A percentile compares a stretch with the other conserved stretches of the same genome.
Evolutionary conservation across 768 basidiomycete species (phyloP).

Genomic region (Termitomyces sp.): DNA sequence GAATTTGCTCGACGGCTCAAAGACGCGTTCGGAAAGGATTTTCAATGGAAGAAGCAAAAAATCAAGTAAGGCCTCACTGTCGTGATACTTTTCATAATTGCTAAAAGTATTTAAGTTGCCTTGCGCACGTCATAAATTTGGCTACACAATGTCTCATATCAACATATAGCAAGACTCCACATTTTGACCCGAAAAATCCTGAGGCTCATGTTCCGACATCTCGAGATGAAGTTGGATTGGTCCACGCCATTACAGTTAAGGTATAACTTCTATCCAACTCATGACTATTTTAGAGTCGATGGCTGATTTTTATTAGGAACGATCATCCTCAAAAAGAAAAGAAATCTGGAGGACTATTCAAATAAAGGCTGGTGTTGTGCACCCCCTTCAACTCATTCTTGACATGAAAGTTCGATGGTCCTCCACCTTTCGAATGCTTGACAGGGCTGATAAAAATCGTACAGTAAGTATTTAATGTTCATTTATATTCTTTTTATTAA

Average conservation of each 20-base stretch:
- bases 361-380: not conserved
- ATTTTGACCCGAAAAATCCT: no score
- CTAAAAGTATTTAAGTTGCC: no score
- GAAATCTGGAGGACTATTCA: constrained; percentile 14
- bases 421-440: constrained; percentile 26
- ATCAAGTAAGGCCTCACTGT: no score
- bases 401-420: constrained; percentile 29
- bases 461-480: not conserved
- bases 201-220: not conserved
- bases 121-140: no score
- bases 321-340: constrained; percentile 19
- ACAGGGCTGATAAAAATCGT: constrained; percentile 3
- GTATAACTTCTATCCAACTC: not conserved
- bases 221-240: constrained; percentile 19
- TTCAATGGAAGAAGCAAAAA: no score
- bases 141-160: no score
- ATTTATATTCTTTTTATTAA: no score
- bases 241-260: not conserved
- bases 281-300: no score
- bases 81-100: no score
- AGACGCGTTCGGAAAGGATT: no score
- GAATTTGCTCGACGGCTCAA: no score
- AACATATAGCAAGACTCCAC: no score
- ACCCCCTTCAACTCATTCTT: constrained; percentile 17
- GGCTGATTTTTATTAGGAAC: constrained; percentile 14